Evolutionary conservation across 108 stramenopile genomes (phyloP), one percentile per base, ranked within the genome.

Genomic region (Craspedostauros australis): DNA sequence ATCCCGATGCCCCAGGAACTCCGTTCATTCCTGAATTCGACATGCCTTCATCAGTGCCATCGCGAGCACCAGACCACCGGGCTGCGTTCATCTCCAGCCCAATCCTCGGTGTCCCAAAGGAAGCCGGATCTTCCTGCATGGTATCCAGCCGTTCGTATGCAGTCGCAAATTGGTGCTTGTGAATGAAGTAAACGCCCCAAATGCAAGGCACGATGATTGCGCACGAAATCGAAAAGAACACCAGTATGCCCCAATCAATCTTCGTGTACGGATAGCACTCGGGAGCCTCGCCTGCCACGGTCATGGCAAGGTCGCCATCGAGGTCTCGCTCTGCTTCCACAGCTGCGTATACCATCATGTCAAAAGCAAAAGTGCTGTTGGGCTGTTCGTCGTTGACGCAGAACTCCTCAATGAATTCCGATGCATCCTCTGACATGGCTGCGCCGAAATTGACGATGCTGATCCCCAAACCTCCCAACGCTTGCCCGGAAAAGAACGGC

Each of bases 401-500:
- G 11, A 50, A 34, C 20, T 64, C n/a, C 1, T 70, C 45, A 60
- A 49, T 51, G 51, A 50, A 78, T 0, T 24, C 39, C 4, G 28
- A 11, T 3, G 76, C 54, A 42, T 77, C 66, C 41, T 60, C 57
- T 23, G 66, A 31, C n/a, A 37, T 39, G 4, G 55, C 58, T 9
- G 53, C 59, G 22, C 29, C 39, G 37, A 72, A 72, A 52, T 62
- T 73, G 29, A 53, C 62, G 18, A 55, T 31, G 21, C 66, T 50
- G 23, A 75, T 58, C 31, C 48, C 60, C 5, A 65, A 55, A 1
- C 68, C 74, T 33, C 69, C 74, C 25, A 75, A 15, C 3, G 75
- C 59, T 54, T 80, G 79, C 20, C 79, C 79, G 12, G 70, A 57
- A 24, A 80, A 61, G 48, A 66, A 75, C 27, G 79, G 68, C 8